Percentiles rank a stretch among this genome's conserved stretches.
Conservation (phyloP, 768 basidiomycete genomes). For the Hygrocybe coccinea region DNA sequence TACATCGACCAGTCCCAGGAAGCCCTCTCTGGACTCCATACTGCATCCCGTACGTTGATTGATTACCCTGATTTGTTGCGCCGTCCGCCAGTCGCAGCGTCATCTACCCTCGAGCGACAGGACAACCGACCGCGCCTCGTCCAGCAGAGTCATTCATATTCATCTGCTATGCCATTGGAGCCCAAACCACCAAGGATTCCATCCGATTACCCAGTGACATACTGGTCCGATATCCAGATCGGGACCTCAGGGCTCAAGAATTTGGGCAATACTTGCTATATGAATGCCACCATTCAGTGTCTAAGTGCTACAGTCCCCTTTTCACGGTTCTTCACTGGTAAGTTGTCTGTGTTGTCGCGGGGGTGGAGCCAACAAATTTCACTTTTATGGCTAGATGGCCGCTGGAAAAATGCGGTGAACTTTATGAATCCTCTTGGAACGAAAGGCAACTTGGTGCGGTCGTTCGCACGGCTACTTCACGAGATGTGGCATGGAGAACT, state of each 20-base stretch:
- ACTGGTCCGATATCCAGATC: slow-evolving; percentile 79
- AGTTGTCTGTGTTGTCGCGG: slow-evolving; percentile 16
- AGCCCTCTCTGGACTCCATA: slow-evolving; percentile 44
- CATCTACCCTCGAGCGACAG: slow-evolving; percentile 66
- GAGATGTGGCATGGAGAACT: slow-evolving; percentile 87
- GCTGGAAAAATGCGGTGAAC: slow-evolving; percentile 82
- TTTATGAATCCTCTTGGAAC: slow-evolving; percentile 82
- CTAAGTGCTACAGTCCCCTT: slow-evolving; percentile 92
- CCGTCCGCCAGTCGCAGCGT: slow-evolving; percentile 75
- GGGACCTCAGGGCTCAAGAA: slow-evolving; percentile 89
- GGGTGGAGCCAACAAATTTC: slow-evolving; percentile 1
- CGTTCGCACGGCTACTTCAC: slow-evolving; percentile 79
- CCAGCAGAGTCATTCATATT: slow-evolving; percentile 30
- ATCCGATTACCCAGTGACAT: slow-evolving; percentile 75
- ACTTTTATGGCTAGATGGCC: slow-evolving; percentile 47
- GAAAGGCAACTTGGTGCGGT: slow-evolving; percentile 72
- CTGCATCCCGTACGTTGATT: slow-evolving; percentile 46
- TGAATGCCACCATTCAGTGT: slow-evolving; percentile 98
- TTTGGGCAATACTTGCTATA: slow-evolving; percentile 95
- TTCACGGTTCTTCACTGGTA: slow-evolving; percentile 87
- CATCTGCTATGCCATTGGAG: slow-evolving; percentile 21
- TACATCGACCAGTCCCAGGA: slow-evolving; percentile 76
- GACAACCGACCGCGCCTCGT: slow-evolving; percentile 60
- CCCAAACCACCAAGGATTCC: slow-evolving; percentile 63
- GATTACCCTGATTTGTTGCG: slow-evolving; percentile 81